Evolutionary conservation across 257 asterid species (phyloP), one percentile per base, ranked within the genome.

Genomic region (Solanum virginianum): DNA sequence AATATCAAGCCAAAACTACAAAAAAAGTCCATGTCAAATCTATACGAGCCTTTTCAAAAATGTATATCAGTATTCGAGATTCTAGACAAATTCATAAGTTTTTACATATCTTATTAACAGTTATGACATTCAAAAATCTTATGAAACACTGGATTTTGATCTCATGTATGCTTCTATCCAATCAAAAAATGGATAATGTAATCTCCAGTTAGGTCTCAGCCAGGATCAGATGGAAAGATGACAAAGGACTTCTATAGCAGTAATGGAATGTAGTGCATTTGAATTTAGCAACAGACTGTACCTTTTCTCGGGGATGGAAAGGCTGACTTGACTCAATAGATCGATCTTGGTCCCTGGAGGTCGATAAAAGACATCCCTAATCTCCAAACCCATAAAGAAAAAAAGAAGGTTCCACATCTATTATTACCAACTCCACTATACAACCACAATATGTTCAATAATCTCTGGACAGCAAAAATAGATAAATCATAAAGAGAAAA

Each of bases 261-360:
- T 49, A 47, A 75, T 4, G 81, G 81, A 14, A 75, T 49, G 43
- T 29, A 81, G 43, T 45, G 59, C 79, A 63, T 41, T 62, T 16
- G 59, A 57, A 24, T 45, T 62, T 82, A 66, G 74, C 74, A 83
- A 66, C 63, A 83, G 85, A 56, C 7, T 11, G 53, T 81, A 95
- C 99, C 98, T 95, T 84, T 91, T 95, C 82, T 95, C 97, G 7
- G 92, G 94, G 86, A 96, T 92, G 83, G 98, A 92, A 86, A 96
- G 86, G 86, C 84, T 93, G 88, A 93, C 88, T 83, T 90, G 90
- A 83, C 91, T 87, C 91, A 96, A 88, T 84, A 96, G 95, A 90
- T 93, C 87, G 86, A 88, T 85, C 90, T 93, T 89, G 74, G 98
- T 95, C 87, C 98, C 99, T 32, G 98, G 97, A 81, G 97, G 93